Conservation (phyloP, 345 rosid genomes). For the Turritis glabra region DNA sequence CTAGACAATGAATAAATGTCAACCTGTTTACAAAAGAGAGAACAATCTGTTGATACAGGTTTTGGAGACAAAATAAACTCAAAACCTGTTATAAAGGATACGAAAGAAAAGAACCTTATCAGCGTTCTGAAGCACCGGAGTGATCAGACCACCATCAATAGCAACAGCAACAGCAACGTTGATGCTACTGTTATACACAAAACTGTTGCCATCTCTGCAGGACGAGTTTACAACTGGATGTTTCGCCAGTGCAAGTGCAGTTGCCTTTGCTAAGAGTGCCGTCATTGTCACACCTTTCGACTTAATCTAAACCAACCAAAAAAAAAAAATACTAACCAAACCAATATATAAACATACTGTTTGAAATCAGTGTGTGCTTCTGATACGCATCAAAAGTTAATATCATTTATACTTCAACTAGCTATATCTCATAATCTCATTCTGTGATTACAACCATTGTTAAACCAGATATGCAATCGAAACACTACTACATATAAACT, state of each 20-base stretch:
- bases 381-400: background rate
- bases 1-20: slow-evolving; percentile 93
- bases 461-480: background rate
- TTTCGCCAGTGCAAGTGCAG: slow-evolving; percentile 80
- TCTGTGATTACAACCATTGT: background rate
- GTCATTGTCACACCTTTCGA: slow-evolving; percentile 97
- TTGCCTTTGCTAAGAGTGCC: slow-evolving; percentile 92
- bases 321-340: background rate
- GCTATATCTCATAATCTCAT: background rate
- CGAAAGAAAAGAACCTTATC: slow-evolving; percentile 62
- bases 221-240: slow-evolving; percentile 84
- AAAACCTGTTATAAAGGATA: background rate
- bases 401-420: background rate
- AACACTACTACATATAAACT: background rate
- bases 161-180: slow-evolving; percentile 98
- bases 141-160: slow-evolving; percentile 85
- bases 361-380: background rate
- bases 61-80: background rate
- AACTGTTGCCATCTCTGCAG: slow-evolving; percentile 91
- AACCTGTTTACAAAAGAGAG: slow-evolving; percentile 45
- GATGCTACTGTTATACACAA: slow-evolving; percentile 77
- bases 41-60: background rate
- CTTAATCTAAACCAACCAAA: slow-evolving; percentile 63
- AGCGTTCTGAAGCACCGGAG: slow-evolving; percentile 97
- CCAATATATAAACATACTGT: background rate